Conservation (phyloP, 73 alveolate genomes). For the Tetrahymena thermophila region DNA sequence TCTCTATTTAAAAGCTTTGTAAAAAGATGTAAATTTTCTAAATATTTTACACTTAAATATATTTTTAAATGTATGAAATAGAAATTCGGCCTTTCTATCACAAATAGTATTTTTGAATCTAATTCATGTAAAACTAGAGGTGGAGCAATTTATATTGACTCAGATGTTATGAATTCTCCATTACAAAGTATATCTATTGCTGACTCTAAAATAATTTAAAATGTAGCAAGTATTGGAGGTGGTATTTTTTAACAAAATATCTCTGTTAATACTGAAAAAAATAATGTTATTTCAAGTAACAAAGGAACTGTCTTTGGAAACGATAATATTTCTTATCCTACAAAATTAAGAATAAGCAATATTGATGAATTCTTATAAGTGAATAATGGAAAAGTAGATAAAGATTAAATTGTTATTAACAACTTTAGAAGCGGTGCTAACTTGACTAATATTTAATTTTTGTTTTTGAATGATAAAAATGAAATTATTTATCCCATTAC, state of each 20-base stretch:
- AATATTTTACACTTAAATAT: neutral
- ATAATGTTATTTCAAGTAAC: neutral
- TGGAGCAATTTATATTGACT: neutral
- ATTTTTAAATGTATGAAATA: neutral
- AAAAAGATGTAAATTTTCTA: neutral
- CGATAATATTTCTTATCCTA: neutral
- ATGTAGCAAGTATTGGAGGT: neutral
- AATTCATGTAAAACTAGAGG: neutral
- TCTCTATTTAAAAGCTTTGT: neutral
- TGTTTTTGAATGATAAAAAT: neutral
- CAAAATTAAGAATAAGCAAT: neutral
- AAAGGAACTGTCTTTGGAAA: neutral
- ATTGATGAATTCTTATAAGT: neutral
- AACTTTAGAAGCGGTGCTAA: neutral
- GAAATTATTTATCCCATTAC: neutral
- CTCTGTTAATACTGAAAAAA: neutral
- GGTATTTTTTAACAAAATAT: neutral
- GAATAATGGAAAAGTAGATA: neutral
- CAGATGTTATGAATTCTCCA: neutral
- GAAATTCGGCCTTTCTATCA: neutral
- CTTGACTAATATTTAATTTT: neutral
- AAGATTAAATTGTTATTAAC: neutral
- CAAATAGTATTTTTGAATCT: neutral
- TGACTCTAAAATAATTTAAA: neutral
- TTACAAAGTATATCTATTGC: neutral